A percentile compares a stretch with the other conserved stretches of the same genome.
Conservation (phyloP, 257 asterid species). For the Fraxinus americana region DNA sequence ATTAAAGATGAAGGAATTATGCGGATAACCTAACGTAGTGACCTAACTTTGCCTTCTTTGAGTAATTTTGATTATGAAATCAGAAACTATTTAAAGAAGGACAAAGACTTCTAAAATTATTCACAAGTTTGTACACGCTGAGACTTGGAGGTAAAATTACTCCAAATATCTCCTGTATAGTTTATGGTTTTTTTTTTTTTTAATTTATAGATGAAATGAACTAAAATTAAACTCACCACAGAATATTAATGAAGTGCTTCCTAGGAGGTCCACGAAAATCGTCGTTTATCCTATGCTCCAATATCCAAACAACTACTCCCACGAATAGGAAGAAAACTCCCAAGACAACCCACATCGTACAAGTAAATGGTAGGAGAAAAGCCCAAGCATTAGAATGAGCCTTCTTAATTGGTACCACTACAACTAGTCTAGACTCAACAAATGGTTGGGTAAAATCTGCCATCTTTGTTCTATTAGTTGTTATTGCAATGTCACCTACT, state of each 20-base stretch:
- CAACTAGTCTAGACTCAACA: constrained; percentile 62
- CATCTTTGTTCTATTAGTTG: constrained; percentile 51
- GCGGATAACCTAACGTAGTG: too few species aligned
- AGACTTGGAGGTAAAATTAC: too few species aligned
- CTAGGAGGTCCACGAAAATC: constrained; percentile 68
- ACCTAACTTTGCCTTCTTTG: too few species aligned
- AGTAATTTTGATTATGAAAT: too few species aligned
- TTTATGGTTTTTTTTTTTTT: too few species aligned
- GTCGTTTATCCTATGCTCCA: constrained; percentile 56
- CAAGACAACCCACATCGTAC: constrained; percentile 51
- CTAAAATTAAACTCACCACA: constrained; percentile 42
- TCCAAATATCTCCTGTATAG: too few species aligned
- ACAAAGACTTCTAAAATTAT: too few species aligned
- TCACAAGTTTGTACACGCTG: too few species aligned
- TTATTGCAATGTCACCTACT: constrained; percentile 65
- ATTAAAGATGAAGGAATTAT: too few species aligned
- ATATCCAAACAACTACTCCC: constrained; percentile 57
- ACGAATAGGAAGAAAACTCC: constrained; percentile 43
- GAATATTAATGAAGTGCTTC: constrained; percentile 48
- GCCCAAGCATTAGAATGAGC: constrained; percentile 47
- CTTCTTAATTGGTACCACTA: constrained; percentile 53
- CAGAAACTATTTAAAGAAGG: too few species aligned
- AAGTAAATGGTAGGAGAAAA: constrained; percentile 53
- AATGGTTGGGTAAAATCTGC: constrained; percentile 71
- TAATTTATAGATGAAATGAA: too few species aligned